Evolutionary conservation across 208 protist species (phyloP).

Genomic region (Leptomonas seymouri): DNA sequence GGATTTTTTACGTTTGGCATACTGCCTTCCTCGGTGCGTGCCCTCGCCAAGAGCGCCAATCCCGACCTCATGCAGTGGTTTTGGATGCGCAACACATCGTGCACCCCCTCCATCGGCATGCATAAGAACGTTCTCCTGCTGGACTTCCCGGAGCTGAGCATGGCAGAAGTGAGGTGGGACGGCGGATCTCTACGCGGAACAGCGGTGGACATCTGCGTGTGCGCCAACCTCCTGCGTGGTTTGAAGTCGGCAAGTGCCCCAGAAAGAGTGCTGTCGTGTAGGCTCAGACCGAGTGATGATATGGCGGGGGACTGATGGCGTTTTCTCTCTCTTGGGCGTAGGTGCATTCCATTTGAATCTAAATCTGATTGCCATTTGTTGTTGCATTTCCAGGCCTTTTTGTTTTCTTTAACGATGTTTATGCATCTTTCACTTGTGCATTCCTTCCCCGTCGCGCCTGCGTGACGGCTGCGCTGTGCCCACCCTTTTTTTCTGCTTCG

Average conservation of each 20-base stretch:
- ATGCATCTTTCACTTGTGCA: too few relatives aligned
- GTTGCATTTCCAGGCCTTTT: too few relatives aligned
- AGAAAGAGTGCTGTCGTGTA: not conserved
- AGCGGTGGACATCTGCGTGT: conserved; percentile 42
- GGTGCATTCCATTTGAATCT: too few relatives aligned
- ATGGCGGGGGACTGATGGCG: not conserved
- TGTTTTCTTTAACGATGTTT: too few relatives aligned
- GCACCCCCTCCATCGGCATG: conserved; percentile 5
- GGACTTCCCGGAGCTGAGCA: conserved; percentile 37
- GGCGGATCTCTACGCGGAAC: conserved; percentile 10
- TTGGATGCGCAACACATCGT: conserved; percentile 29
- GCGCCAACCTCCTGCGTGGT: conserved; percentile 38
- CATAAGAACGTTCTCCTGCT: conserved; percentile 59
- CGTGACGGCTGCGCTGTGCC: too few relatives aligned
- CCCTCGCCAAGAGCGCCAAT: conserved; percentile 40
- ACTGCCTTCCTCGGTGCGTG: conserved; percentile 11
- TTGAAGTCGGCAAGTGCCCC: not conserved
- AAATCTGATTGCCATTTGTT: too few relatives aligned
- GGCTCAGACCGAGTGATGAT: not conserved
- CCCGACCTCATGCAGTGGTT: conserved; percentile 38
- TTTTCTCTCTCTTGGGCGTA: not conserved
- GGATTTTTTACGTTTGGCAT: conserved; percentile 21
- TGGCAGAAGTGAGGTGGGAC: conserved; percentile 12
- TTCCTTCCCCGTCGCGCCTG: too few relatives aligned
- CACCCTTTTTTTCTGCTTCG: too few relatives aligned